phyloP scores from a whole-genome alignment of 1,284 basidiomycete species.

The Marasmius oreades region DNA sequence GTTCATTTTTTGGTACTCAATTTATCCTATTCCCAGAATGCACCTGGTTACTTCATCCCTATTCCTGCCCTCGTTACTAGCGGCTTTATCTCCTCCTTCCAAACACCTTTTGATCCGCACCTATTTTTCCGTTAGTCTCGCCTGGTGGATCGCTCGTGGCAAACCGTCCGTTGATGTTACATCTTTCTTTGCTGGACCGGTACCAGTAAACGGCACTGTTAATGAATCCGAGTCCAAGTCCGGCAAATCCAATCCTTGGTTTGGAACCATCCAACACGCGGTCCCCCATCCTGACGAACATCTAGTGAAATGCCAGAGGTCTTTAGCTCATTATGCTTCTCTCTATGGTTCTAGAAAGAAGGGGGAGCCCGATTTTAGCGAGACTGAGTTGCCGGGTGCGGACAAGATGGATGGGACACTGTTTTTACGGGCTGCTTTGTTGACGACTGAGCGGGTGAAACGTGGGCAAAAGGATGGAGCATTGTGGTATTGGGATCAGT shows the following conservation, averaged over 20 bases:
- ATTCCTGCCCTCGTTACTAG: slow-evolving; percentile 34
- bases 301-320: slow-evolving; percentile 52
- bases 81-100: slow-evolving; percentile 27
- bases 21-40: slow-evolving; percentile 25
- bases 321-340: slow-evolving; percentile 45
- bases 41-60: slow-evolving; percentile 44
- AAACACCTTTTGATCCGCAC: slow-evolving; percentile 33
- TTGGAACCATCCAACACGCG: slow-evolving; percentile 41
- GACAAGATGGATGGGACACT: slow-evolving; percentile 53
- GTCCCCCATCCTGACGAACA: slow-evolving; percentile 57
- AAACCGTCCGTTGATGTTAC: slow-evolving; percentile 33
- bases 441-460: slow-evolving; percentile 26
- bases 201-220: slow-evolving; percentile 26
- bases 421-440: slow-evolving; percentile 47
- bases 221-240: slow-evolving; percentile 16
- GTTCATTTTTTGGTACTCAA: neutral
- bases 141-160: slow-evolving; percentile 35
- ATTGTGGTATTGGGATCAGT: neutral
- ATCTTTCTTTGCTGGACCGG: slow-evolving; percentile 31
- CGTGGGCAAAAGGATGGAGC: neutral
- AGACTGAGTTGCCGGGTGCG: slow-evolving; percentile 37
- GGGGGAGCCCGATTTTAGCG: slow-evolving; percentile 30
- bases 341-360: slow-evolving; percentile 38
- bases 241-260: slow-evolving; percentile 53
- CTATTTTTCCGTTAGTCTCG: slow-evolving; percentile 32